Conservation (phyloP, 23 red algal species). For the Cyanidioschyzon merolae region DNA sequence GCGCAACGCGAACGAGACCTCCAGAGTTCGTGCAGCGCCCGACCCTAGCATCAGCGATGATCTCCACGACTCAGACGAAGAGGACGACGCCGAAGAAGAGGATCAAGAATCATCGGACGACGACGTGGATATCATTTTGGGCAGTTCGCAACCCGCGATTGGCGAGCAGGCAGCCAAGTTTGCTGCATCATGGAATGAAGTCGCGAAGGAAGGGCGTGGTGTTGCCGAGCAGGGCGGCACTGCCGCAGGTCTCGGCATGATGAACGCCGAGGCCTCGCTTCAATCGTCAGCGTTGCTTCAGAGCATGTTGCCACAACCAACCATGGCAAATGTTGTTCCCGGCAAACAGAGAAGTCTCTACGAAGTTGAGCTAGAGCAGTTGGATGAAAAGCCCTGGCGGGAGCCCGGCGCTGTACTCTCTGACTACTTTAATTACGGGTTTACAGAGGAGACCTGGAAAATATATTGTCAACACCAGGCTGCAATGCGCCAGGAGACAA, state of each 20-base stretch:
- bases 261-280: neutral
- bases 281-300: slow-evolving; percentile 11
- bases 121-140: slow-evolving; percentile 4
- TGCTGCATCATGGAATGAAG: slow-evolving; percentile 1
- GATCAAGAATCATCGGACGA: neutral
- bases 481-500: slow-evolving; percentile 82
- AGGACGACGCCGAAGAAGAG: neutral
- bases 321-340: slow-evolving; percentile 33
- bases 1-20: neutral
- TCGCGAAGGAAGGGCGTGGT: neutral
- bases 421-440: slow-evolving; percentile 99
- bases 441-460: slow-evolving; percentile 98
- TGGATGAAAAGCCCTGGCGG: slow-evolving; percentile 93
- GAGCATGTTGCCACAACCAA: slow-evolving; percentile 65
- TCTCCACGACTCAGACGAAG: neutral
- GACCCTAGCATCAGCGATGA: no score
- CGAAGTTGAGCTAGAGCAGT: slow-evolving; percentile 84
- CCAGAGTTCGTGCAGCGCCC: no score
- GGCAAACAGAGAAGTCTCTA: slow-evolving; percentile 61
- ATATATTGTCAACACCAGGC: slow-evolving; percentile 88
- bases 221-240: neutral
- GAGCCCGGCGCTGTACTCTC: slow-evolving; percentile 67
- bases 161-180: slow-evolving; percentile 1
- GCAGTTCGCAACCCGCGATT: neutral
- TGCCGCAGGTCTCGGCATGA: neutral